Conservation (phyloP, 2,329 filamentous ascomycete species). For the Knufia petricola region DNA sequence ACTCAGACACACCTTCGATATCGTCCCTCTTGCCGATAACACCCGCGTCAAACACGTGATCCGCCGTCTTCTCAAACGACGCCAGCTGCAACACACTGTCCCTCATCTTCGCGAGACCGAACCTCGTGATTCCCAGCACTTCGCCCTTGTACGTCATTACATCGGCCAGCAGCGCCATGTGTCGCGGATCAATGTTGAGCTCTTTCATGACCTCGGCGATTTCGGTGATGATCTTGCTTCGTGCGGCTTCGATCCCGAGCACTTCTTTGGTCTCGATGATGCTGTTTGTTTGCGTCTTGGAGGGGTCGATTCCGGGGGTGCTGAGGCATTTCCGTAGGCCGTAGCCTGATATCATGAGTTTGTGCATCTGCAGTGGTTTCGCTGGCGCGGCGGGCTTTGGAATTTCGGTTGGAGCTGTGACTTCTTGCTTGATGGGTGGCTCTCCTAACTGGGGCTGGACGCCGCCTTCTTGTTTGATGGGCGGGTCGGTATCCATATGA, state of each 20-base stretch:
- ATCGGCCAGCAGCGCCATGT: constrained; percentile 94
- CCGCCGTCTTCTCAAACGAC: constrained; percentile 95
- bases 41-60: constrained; percentile 92
- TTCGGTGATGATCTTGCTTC: constrained; percentile 78
- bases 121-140: constrained; percentile 89
- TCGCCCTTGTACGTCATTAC: constrained; percentile 99
- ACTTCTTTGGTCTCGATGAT: constrained; percentile 83
- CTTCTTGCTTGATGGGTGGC: constrained; percentile 8
- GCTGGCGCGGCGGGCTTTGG: constrained; percentile 58
- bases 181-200: constrained; percentile 93
- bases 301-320: constrained; percentile 80
- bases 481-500: constrained; percentile 3
- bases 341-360: constrained; percentile 85
- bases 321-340: constrained; percentile 83
- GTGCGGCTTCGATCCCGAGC: constrained; percentile 88
- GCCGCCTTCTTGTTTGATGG: constrained; percentile 9
- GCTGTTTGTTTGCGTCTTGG: constrained; percentile 65
- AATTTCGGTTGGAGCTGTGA: constrained; percentile 47
- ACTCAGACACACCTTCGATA: constrained; percentile 89
- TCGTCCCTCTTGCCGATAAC: constrained; percentile 83
- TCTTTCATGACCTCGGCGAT: constrained; percentile 81
- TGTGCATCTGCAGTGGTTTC: constrained; percentile 57
- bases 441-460: constrained; percentile 1
- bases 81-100: constrained; percentile 89
- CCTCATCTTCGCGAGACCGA: constrained; percentile 91